phyloP scores from a whole-genome alignment of 257 asterid genomes.

The Nicotiana attenuata region DNA sequence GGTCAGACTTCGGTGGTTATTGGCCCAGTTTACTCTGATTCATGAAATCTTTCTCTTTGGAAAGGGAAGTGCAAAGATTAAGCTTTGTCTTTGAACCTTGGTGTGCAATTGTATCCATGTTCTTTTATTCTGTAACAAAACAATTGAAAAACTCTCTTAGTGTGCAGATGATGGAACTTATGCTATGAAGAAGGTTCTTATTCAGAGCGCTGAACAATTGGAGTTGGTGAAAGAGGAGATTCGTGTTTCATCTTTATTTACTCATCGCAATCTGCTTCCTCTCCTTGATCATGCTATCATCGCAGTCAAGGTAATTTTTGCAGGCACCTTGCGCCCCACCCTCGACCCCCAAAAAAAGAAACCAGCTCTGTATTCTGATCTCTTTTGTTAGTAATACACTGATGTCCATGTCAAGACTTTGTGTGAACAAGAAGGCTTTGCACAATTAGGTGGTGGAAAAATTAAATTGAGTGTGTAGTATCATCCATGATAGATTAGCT shows the following conservation, averaged over 20 bases:
- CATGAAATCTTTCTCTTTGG: not conserved
- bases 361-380: not conserved
- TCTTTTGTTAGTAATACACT: not conserved
- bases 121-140: not conserved
- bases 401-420: not conserved
- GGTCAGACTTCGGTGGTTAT: not conserved
- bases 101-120: not conserved
- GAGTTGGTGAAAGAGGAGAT: constrained; percentile 92
- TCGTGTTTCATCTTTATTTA: constrained; percentile 80
- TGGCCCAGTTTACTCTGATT: not conserved
- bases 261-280: constrained; percentile 93
- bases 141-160: not conserved
- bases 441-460: not conserved
- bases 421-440: not conserved
- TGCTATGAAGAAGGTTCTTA: constrained; percentile 98
- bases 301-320: constrained; percentile 71
- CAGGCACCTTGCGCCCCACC: not conserved
- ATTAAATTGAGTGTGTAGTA: not conserved
- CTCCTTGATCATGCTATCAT: constrained; percentile 97
- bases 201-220: constrained; percentile 80
- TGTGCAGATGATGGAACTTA: constrained; percentile 87
- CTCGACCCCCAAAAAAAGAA: not conserved
- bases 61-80: not conserved
- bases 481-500: not conserved
- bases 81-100: not conserved